Conservation (phyloP, 192 early-diverging fungal genomes). For the Ambispora gerdemannii region DNA sequence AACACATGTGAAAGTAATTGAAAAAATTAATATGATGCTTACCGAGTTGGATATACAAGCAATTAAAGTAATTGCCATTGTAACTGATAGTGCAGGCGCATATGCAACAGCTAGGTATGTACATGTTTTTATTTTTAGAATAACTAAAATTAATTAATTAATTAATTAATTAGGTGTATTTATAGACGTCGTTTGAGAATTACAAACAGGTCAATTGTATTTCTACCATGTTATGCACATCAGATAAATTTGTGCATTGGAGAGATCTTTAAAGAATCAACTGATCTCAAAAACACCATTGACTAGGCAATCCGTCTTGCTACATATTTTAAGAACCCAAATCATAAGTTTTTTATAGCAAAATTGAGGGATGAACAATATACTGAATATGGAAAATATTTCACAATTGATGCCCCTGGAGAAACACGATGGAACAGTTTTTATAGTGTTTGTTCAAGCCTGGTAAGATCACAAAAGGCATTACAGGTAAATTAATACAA, state of each 20-base stretch:
- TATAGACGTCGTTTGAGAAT: not conserved
- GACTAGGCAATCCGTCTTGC: not conserved
- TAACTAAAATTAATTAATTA: not conserved
- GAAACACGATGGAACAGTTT: slow-evolving; percentile 2
- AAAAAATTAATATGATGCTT: not conserved
- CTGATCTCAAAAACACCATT: not conserved
- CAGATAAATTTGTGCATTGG: not conserved
- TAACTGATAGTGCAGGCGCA: slow-evolving; percentile 1
- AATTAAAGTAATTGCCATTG: slow-evolving; percentile 1
- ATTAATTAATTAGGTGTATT: not conserved
- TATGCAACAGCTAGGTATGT: not conserved
- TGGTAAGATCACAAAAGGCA: not conserved
- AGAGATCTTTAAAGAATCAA: slow-evolving; percentile 14
- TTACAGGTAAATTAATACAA: slow-evolving; percentile 6
- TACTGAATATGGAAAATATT: not conserved
- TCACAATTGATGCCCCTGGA: not conserved
- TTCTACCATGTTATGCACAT: not conserved
- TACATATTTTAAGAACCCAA: not conserved
- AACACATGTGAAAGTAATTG: not conserved
- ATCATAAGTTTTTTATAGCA: slow-evolving; percentile 12
- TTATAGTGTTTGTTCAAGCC: not conserved
- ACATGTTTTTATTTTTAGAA: not conserved
- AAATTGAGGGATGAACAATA: not conserved
- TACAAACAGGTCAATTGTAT: not conserved
- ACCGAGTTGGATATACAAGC: not conserved